A percentile compares a stretch with the other conserved stretches of the same genome.
These are phyloP conservation scores for Cymbidium sinense DNA, from an alignment of 106 monocot genomes.

Conservation along the genomic window DNA sequence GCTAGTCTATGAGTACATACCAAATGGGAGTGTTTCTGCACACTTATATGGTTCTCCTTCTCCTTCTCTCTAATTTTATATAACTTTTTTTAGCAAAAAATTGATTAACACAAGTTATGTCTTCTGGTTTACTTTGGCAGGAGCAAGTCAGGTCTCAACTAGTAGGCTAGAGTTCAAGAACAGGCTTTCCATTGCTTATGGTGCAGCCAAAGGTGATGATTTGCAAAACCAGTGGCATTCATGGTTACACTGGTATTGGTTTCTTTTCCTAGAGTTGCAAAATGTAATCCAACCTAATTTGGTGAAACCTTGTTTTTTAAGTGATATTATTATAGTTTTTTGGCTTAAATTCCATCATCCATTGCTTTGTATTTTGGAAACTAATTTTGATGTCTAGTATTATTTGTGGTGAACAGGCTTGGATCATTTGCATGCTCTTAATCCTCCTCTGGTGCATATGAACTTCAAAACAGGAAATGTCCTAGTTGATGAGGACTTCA, in stretches of 20 bases:
- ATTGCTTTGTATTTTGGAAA: background rate
- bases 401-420: constrained; percentile 48
- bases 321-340: background rate
- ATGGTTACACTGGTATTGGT: constrained; percentile 23
- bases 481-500: constrained; percentile 82
- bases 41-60: constrained; percentile 78
- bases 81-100: background rate
- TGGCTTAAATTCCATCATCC: background rate
- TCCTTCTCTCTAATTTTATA: constrained; percentile 4
- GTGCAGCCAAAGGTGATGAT: constrained; percentile 86
- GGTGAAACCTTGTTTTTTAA: background rate
- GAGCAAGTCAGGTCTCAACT: constrained; percentile 45
- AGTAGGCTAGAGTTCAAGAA: constrained; percentile 81
- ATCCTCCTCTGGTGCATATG: constrained; percentile 62
- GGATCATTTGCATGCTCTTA: constrained; percentile 61
- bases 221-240: constrained; percentile 25
- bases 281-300: constrained; percentile 1
- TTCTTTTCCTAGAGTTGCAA: constrained; percentile 19
- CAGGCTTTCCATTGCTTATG: constrained; percentile 85
- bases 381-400: constrained; percentile 7
- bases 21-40: constrained; percentile 79
- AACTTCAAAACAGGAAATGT: constrained; percentile 91
- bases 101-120: background rate
- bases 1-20: constrained; percentile 86
- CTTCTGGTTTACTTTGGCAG: constrained; percentile 25